These are phyloP conservation scores for Gastrolobium bilobum DNA, from an alignment of 306 rosid species.

Conservation along the genomic window DNA sequence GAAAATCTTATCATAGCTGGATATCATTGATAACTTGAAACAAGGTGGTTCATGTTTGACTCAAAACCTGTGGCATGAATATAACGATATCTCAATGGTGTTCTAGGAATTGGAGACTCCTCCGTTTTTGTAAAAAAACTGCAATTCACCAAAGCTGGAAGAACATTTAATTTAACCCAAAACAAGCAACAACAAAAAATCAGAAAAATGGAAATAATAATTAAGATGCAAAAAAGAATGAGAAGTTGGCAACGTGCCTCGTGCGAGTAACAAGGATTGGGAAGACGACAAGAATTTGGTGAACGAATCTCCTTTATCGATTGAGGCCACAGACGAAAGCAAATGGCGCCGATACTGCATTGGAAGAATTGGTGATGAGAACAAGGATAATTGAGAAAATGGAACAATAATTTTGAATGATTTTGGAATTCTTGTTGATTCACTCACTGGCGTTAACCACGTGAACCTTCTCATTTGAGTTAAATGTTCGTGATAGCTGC, in stretches of 20 bases:
- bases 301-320: constrained; percentile 45
- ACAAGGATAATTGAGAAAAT: not conserved
- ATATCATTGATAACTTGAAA: constrained; percentile 1
- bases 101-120: constrained; percentile 45
- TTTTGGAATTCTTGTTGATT: not conserved
- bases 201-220: constrained; percentile 9
- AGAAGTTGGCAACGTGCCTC: constrained; percentile 49
- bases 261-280: constrained; percentile 53
- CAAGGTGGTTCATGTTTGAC: constrained; percentile 19
- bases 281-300: constrained; percentile 47
- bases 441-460: constrained; percentile 72
- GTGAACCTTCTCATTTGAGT: constrained; percentile 64
- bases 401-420: not conserved
- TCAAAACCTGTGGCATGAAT: constrained; percentile 76
- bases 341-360: constrained; percentile 76
- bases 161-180: not conserved
- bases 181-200: not conserved
- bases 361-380: constrained; percentile 19
- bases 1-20: constrained; percentile 10
- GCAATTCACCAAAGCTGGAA: constrained; percentile 61
- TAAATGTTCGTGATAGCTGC: not conserved
- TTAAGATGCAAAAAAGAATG: not conserved
- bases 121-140: constrained; percentile 51
- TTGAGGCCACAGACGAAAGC: constrained; percentile 54
- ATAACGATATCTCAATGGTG: constrained; percentile 57